Base-by-base conservation (phyloP, 2,329 filamentous ascomycete genomes). In the Venturia asperata region DNA sequence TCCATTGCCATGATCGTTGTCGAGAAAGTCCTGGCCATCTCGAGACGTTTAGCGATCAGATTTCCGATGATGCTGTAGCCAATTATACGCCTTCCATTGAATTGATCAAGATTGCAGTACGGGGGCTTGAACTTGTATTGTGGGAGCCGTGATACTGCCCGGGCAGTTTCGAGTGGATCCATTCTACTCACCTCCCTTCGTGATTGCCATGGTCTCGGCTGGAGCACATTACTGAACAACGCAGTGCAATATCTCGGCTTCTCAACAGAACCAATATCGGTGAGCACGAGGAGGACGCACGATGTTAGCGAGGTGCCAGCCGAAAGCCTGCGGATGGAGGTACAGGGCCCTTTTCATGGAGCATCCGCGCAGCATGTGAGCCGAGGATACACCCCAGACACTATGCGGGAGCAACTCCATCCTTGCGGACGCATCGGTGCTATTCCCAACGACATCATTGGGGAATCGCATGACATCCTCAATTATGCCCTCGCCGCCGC, bases 321-420 rank as follows among this genome's bases (percentile, higher is more conserved):
- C 27, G 19, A 58, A 37, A 58, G 52, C 52, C 52, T 37, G 52
- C 4, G 27, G 52, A 27, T 58, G 52, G n/a, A 6, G 30, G 30
- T n/a, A 21, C 52, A 37, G 7, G 27, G 52, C 52, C 27, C 27
- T 9, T n/a, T 37, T 10, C 52, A 19, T 37, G 52, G 30, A 37
- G 30, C 52, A 9, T 37, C 21, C 19, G 52, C 17, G 27, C 5
- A 37, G 19, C 52, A 58, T 37, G 30, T 58, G 52, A 34, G 24
- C 52, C 52, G 52, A 58, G 52, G 52, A 37, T 37, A 34, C 52
- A 34, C 5, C 52, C 52, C 52, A n/a, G 30, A 37, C n/a, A 58
- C 52, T 58, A 9, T 58, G 37, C 9, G n/a, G 27, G 21, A 52
- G 10, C 52, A 58, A 10, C 52, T 37, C 27, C 24, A 58, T 58